Conservation (phyloP, 2,329 filamentous ascomycete species). For the Hymenoscyphus linearis region DNA sequence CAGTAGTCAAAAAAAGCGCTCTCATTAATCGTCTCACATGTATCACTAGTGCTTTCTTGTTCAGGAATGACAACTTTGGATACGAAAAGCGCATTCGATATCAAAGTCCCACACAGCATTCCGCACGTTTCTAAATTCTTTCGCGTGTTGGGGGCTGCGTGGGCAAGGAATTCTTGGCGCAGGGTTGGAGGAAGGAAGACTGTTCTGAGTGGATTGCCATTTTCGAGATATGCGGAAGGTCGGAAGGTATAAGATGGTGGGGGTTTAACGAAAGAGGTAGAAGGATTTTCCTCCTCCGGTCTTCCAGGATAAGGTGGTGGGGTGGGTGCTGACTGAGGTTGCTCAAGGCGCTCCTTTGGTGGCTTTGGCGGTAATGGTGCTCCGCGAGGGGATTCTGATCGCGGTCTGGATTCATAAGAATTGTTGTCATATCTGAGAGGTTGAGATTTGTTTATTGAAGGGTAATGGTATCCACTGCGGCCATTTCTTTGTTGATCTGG, state of each 20-base stretch:
- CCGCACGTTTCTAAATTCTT: constrained; percentile 90
- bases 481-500: constrained; percentile 18
- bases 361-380: constrained; percentile 26
- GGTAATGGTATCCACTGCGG: constrained; percentile 46
- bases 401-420: constrained; percentile 2
- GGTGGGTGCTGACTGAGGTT: constrained; percentile 1
- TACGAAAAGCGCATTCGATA: constrained; percentile 92
- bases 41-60: constrained; percentile 84
- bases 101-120: constrained; percentile 82
- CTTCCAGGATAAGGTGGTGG: constrained; percentile 15
- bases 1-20: constrained; percentile 83
- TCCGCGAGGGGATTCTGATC: constrained; percentile 4
- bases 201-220: constrained; percentile 78
- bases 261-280: constrained; percentile 4
- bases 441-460: constrained; percentile 48
- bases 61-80: constrained; percentile 84
- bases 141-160: constrained; percentile 71
- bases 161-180: constrained; percentile 65
- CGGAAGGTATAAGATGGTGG: constrained; percentile 61
- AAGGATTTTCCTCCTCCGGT: constrained; percentile 24
- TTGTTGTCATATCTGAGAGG: constrained; percentile 39
- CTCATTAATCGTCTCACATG: constrained; percentile 91
- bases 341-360: constrained; percentile 24
- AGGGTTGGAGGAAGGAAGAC: constrained; percentile 79
- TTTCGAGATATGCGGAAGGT: constrained; percentile 83